Evolutionary conservation across 495 filamentous ascomycete species (phyloP).

Genomic region (Penicillium cosmopolitanum): DNA sequence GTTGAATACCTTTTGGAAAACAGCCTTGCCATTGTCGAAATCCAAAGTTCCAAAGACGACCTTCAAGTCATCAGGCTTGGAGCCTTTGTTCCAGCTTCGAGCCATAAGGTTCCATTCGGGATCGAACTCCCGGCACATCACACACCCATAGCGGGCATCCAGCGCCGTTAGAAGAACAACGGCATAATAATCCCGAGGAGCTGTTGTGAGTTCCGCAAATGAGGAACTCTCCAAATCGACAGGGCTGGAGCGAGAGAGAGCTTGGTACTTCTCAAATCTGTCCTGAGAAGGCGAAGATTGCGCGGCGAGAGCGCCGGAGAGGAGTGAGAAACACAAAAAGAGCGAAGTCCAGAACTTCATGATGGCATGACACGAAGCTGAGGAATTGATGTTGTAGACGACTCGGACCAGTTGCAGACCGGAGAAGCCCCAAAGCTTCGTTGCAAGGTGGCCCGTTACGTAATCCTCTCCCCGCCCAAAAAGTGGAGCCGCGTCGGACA

Average conservation of each 20-base stretch:
- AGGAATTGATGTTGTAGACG: background rate
- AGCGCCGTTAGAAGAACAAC: constrained; percentile 86
- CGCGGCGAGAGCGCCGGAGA: constrained; percentile 45
- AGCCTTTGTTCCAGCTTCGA: constrained; percentile 83
- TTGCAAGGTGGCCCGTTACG: constrained; percentile 30
- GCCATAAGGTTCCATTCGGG: constrained; percentile 91
- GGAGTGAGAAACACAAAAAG: constrained; percentile 54
- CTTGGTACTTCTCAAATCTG: constrained; percentile 69
- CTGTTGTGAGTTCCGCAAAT: constrained; percentile 73
- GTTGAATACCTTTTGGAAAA: constrained; percentile 78
- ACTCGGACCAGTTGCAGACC: background rate
- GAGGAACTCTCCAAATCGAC: constrained; percentile 74
- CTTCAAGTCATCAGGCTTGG: constrained; percentile 71
- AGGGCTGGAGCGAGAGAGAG: constrained; percentile 66
- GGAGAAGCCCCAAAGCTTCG: constrained; percentile 5
- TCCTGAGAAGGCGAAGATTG: constrained; percentile 27
- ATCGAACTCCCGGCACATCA: constrained; percentile 86
- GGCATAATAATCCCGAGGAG: constrained; percentile 81
- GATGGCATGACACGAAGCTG: constrained; percentile 30
- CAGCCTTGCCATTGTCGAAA: constrained; percentile 80
- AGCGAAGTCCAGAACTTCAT: constrained; percentile 60
- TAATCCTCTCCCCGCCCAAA: constrained; percentile 14
- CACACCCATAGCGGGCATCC: constrained; percentile 82
- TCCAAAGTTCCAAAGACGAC: constrained; percentile 86
- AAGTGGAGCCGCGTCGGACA: constrained; percentile 1